Conservation (phyloP, 495 filamentous ascomycete genomes). For the Penicillium maclennaniae region DNA sequence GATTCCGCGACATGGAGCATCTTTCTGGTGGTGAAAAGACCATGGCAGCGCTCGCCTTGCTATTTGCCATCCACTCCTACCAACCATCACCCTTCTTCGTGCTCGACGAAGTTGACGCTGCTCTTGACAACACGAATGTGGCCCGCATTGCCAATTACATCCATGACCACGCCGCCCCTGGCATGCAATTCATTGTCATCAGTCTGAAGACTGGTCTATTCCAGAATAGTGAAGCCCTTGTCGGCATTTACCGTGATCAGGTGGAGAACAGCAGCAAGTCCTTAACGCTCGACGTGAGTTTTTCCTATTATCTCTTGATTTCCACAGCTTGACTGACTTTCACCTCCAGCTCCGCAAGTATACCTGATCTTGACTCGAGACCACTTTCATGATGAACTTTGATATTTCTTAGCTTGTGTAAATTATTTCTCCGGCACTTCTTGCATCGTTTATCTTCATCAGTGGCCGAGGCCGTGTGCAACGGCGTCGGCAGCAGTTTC, state of each 20-base stretch:
- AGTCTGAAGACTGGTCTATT: conserved; percentile 90
- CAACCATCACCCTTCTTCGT: conserved; percentile 97
- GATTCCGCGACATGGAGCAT: conserved; percentile 99
- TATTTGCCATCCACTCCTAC: conserved; percentile 94
- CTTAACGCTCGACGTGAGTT: conserved; percentile 90
- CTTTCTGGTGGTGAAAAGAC: conserved; percentile 97
- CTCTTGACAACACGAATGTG: conserved; percentile 94
- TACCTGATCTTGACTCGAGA: conserved; percentile 24
- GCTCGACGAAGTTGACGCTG: conserved; percentile 96
- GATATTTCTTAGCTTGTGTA: conserved; percentile 23
- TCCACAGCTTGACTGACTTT: not conserved
- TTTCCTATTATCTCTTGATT: not conserved
- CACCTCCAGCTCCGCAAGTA: conserved; percentile 43
- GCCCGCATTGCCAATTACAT: conserved; percentile 95
- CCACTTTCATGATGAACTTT: conserved; percentile 17
- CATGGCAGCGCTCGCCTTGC: conserved; percentile 91
- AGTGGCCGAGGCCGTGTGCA: not conserved
- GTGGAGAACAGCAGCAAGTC: conserved; percentile 82
- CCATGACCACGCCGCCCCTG: conserved; percentile 85
- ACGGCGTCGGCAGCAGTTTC: not conserved
- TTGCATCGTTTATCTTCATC: conserved; percentile 6
- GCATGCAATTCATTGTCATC: conserved; percentile 99
- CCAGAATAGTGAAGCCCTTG: conserved; percentile 86
- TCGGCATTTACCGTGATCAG: conserved; percentile 95
- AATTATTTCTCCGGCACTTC: conserved; percentile 21